Evolutionary conservation across 2,329 filamentous ascomycete genomes (phyloP).

Genomic region (Coniochaeta prunicola): DNA sequence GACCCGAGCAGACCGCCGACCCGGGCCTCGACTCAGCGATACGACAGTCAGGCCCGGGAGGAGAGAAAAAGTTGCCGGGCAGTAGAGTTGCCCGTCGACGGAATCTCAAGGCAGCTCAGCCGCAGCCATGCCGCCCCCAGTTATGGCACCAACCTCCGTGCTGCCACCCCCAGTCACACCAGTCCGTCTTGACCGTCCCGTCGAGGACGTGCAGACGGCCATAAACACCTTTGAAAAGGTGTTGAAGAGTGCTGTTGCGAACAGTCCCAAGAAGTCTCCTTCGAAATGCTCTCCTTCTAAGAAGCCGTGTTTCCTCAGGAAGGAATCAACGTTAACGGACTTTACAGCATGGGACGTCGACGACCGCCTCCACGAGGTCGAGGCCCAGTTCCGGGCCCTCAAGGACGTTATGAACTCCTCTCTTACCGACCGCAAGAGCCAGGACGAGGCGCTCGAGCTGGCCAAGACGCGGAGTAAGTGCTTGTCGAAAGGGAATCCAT

Average conservation of each 20-base stretch:
- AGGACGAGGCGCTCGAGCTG: conserved; percentile 67
- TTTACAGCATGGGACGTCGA: conserved; percentile 74
- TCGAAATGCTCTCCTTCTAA: conserved; percentile 33
- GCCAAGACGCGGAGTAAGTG: conserved; percentile 70
- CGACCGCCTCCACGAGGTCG: conserved; percentile 67
- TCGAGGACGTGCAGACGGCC: not conserved
- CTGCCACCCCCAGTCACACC: not conserved
- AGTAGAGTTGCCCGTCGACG: not conserved
- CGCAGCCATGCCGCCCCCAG: not conserved
- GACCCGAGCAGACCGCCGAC: conserved; percentile 11
- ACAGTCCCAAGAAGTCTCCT: conserved; percentile 28
- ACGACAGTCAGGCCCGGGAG: not conserved
- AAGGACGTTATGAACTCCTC: conserved; percentile 66
- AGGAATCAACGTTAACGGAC: conserved; percentile 61
- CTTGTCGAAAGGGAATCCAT: not conserved
- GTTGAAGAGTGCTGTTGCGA: conserved; percentile 15
- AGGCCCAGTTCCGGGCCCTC: conserved; percentile 64
- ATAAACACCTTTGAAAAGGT: conserved; percentile 18
- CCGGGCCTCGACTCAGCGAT: not conserved
- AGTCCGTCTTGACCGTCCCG: not conserved
- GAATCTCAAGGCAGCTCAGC: not conserved
- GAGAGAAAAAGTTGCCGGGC: not conserved
- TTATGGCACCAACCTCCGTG: not conserved
- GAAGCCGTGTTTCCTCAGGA: conserved; percentile 54
- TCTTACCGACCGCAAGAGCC: conserved; percentile 56